Base-by-base conservation (phyloP, 768 basidiomycete species). In the Boletus eberwhitei region DNA sequence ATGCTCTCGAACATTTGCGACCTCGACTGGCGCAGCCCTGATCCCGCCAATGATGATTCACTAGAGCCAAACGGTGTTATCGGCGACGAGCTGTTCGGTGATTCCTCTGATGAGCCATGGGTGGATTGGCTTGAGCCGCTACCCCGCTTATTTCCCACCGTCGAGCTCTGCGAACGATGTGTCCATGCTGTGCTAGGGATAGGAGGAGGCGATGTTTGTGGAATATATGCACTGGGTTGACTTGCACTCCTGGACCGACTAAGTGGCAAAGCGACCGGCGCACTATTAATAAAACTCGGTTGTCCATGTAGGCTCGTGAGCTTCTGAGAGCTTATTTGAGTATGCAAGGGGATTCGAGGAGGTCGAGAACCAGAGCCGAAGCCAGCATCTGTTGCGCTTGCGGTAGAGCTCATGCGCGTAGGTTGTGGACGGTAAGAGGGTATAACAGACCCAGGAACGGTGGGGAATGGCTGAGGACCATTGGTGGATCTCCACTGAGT, bases 21-120 rank as follows among this genome's bases (percentile, higher is more conserved):
- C 47, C 81, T 80, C 62, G 77, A 79, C 52, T 71, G 75, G 52
- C 79, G 83, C 59, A 82, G 77, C 59, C 76, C 74, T 40, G 82
- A 72, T 43, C 81, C 83, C 39, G 77, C 78, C 48, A 92, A 71
- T 9, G 88, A 91, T 26, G 87, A 88, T 59, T 93, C 91, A 71
- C 86, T 91, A 38, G 90, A 92, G n/a, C 90, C 91, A 66, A 88
- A 93, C 17, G 91, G 90, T 24, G 91, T 93, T 65, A 92, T 83
- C 1, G 91, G 91, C n/a, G 89, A 90, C 16, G 85, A 85, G 58
- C 86, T 87, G 61, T 90, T 87, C 19, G 90, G 88, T 42, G 90
- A 92, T 60, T 88, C 90, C 62, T 91, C 88, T 13, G 90, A 90
- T 68, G 87, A 90, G 61, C 82, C 86, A 41, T 48, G 66, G 11